These are phyloP conservation scores for Macrophomina pseudophaseolina DNA, from an alignment of 2,329 filamentous ascomycete genomes.

Conservation along the genomic window DNA sequence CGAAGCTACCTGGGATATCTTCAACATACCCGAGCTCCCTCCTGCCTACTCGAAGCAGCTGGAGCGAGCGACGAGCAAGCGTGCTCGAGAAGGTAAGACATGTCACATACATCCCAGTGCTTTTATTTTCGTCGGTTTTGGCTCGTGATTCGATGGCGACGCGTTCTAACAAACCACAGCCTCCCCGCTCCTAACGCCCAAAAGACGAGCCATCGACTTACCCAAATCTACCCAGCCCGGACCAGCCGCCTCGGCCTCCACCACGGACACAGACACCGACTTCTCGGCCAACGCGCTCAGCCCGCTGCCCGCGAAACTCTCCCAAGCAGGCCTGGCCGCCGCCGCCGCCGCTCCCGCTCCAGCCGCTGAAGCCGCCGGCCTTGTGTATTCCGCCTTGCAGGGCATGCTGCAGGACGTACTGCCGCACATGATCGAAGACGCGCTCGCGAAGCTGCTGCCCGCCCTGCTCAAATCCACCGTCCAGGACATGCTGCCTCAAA, in stretches of 20 bases:
- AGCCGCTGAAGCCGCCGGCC: background rate
- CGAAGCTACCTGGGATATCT: background rate
- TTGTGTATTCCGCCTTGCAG: background rate
- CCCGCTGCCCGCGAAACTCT: background rate
- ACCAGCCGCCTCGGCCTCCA: background rate
- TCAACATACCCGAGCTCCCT: background rate
- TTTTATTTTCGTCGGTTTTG: background rate
- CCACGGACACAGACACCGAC: background rate
- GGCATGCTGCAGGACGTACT: background rate
- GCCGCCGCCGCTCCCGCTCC: background rate
- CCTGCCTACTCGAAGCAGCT: background rate
- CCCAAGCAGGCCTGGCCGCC: background rate
- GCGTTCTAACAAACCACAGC: background rate
- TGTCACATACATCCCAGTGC: background rate
- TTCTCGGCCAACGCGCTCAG: background rate
- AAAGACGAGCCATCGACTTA: background rate
- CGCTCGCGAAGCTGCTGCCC: background rate
- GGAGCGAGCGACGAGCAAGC: background rate
- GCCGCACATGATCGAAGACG: background rate
- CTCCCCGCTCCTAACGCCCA: background rate
- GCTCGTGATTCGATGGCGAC: background rate
- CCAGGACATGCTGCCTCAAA: background rate
- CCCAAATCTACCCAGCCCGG: background rate
- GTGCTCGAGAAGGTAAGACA: background rate
- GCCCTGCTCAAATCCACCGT: background rate